These are phyloP conservation scores for Puccinia triticina DNA, from an alignment of 1,284 basidiomycete species.

Conservation along the genomic window DNA sequence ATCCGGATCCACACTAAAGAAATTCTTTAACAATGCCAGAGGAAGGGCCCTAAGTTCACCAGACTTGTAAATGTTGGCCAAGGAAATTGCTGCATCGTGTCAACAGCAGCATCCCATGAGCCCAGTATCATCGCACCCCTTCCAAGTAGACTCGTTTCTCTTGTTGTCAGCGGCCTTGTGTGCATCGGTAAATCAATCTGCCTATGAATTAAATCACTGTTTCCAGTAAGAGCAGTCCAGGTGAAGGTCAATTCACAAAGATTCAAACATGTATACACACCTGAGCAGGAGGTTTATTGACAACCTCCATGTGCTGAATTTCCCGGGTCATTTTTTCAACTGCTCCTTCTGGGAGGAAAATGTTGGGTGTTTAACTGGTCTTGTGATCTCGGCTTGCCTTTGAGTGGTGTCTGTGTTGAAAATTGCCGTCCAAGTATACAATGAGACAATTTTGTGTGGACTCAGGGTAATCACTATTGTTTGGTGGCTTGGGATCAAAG, in stretches of 20 bases:
- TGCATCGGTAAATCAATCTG: constrained; percentile 1
- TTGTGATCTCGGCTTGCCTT: neutral
- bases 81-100: too few relatives aligned
- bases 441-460: neutral
- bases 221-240: neutral
- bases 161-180: constrained; percentile 19
- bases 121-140: constrained; percentile 10
- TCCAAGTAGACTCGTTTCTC: constrained; percentile 10
- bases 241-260: too few relatives aligned
- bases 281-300: neutral
- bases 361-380: neutral
- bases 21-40: neutral
- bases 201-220: neutral
- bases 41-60: too few relatives aligned
- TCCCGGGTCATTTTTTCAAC: neutral
- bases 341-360: neutral
- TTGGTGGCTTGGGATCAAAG: neutral
- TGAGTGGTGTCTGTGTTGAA: constrained; percentile 19
- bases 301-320: neutral
- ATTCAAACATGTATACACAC: neutral
- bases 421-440: constrained; percentile 8
- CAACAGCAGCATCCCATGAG: constrained; percentile 22
- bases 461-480: neutral
- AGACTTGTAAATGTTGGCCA: too few relatives aligned
- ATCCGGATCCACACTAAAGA: neutral